Evolutionary conservation across 495 filamentous ascomycete species (phyloP).

Genomic region (Hypoxylon rickii): DNA sequence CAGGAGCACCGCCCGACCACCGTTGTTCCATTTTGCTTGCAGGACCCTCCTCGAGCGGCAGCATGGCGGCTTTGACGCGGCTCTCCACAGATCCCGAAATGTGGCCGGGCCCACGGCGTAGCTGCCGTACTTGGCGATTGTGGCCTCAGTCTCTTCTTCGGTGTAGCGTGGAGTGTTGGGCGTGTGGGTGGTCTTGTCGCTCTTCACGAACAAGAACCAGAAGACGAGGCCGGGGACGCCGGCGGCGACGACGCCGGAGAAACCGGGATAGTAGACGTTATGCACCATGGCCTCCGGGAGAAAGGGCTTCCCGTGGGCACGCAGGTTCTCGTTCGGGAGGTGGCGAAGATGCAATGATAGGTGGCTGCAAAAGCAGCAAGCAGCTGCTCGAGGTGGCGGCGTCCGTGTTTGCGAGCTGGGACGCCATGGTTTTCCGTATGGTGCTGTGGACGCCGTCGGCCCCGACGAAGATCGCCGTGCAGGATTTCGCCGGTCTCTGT

Average conservation of each 20-base stretch:
- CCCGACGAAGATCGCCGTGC: conserved; percentile 29
- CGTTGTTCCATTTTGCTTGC: conserved; percentile 29
- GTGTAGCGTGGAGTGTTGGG: conserved; percentile 24
- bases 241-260: conserved; percentile 24
- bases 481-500: conserved; percentile 24
- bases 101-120: conserved; percentile 17
- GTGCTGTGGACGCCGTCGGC: conserved; percentile 33
- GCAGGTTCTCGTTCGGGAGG: conserved; percentile 13
- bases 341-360: conserved; percentile 33
- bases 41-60: conserved; percentile 36
- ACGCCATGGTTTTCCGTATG: conserved; percentile 22
- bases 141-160: conserved; percentile 13
- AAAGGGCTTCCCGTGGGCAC: background rate
- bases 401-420: conserved; percentile 13
- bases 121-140: conserved; percentile 30
- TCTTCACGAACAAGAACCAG: conserved; percentile 38
- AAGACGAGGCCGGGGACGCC: conserved; percentile 28
- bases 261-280: conserved; percentile 21
- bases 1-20: conserved; percentile 30
- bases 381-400: conserved; percentile 7
- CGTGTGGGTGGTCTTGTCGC: conserved; percentile 13
- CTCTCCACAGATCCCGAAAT: conserved; percentile 29
- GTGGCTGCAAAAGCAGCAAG: conserved; percentile 15
- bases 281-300: conserved; percentile 17
- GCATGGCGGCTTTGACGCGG: conserved; percentile 24